phyloP scores from a whole-genome alignment of 2,329 filamentous ascomycete species.

The Diplodia seriata region DNA sequence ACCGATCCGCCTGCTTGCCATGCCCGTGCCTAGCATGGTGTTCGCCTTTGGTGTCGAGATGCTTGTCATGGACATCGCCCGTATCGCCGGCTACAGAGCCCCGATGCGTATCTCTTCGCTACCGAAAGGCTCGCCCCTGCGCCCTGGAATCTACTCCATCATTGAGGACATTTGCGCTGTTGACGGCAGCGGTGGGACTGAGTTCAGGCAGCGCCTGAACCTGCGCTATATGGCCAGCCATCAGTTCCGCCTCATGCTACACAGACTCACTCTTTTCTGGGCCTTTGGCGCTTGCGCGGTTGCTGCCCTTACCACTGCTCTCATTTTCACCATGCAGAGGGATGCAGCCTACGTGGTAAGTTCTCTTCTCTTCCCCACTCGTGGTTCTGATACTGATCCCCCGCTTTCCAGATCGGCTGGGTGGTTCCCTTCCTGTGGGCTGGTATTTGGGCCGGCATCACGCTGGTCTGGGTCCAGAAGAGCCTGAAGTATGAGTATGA shows the following conservation, averaged over 20 bases:
- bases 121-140: constrained; percentile 57
- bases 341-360: constrained; percentile 58
- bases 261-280: constrained; percentile 61
- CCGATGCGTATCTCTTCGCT: constrained; percentile 62
- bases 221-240: constrained; percentile 61
- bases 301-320: constrained; percentile 51
- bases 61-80: constrained; percentile 57
- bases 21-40: constrained; percentile 59
- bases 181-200: constrained; percentile 60
- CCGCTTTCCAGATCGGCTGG: constrained; percentile 52
- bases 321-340: constrained; percentile 56
- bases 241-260: constrained; percentile 60
- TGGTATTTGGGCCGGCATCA: constrained; percentile 55
- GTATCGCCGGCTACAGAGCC: constrained; percentile 53
- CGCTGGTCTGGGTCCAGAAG: constrained; percentile 54
- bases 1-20: constrained; percentile 61
- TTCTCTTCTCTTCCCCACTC: constrained; percentile 24
- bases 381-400: neutral
- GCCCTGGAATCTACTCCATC: constrained; percentile 61
- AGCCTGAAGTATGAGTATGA: constrained; percentile 46
- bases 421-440: constrained; percentile 59
- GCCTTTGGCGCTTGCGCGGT: constrained; percentile 53
- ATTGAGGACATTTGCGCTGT: constrained; percentile 63
- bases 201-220: constrained; percentile 60
- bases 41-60: constrained; percentile 61